Percentiles rank a stretch among this genome's conserved stretches.
phyloP scores from a whole-genome alignment of 768 basidiomycete genomes.

The Strobilomyces dryophilus region DNA sequence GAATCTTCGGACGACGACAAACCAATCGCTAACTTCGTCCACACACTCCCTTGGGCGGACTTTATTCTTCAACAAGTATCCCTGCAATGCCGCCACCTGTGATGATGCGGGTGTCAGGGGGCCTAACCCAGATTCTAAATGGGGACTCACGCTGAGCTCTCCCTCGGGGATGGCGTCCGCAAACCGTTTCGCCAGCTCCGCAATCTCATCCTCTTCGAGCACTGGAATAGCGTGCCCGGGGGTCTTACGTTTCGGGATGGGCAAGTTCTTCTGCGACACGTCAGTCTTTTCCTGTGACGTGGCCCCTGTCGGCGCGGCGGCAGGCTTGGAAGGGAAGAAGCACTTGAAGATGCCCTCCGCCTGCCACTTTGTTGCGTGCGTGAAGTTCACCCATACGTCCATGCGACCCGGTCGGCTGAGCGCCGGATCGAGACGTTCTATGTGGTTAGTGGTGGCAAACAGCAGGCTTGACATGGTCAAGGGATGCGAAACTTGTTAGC shows the following conservation, averaged over 20 bases:
- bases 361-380: slow-evolving; percentile 88
- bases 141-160: slow-evolving; percentile 70
- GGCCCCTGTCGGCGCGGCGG: slow-evolving; percentile 4
- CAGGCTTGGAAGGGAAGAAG: slow-evolving; percentile 73
- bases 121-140: not conserved
- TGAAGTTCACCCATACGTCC: slow-evolving; percentile 92
- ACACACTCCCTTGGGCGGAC: slow-evolving; percentile 85
- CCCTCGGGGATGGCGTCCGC: slow-evolving; percentile 81
- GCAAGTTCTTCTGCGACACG: slow-evolving; percentile 61
- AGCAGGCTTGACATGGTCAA: slow-evolving; percentile 50
- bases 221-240: slow-evolving; percentile 58
- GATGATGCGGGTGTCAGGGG: not conserved
- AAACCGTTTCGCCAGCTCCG: slow-evolving; percentile 75
- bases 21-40: slow-evolving; percentile 74
- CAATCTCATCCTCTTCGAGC: slow-evolving; percentile 72
- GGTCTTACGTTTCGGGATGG: slow-evolving; percentile 61
- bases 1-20: slow-evolving; percentile 15
- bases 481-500: slow-evolving; percentile 16
- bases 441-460: slow-evolving; percentile 92
- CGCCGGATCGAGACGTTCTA: slow-evolving; percentile 87
- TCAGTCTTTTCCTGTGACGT: slow-evolving; percentile 32
- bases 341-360: slow-evolving; percentile 92
- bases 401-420: slow-evolving; percentile 85
- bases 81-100: slow-evolving; percentile 80
- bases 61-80: slow-evolving; percentile 86